A percentile compares a stretch with the other conserved stretches of the same genome.
phyloP scores from a whole-genome alignment of 2,329 filamentous ascomycete species.

The Trichoderma endophyticum region DNA sequence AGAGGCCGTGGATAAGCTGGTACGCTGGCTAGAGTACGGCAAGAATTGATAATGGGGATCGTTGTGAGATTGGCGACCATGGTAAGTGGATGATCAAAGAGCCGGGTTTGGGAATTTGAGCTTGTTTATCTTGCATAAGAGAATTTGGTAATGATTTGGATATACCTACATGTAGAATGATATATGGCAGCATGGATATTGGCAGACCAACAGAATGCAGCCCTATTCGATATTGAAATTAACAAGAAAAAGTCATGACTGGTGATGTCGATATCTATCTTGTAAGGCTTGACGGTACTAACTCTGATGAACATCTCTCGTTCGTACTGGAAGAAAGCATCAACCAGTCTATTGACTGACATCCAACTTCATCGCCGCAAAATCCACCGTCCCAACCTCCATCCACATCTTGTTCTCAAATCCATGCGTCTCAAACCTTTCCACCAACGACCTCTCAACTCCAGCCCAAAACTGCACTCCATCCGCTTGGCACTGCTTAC shows the following conservation, averaged over 20 bases:
- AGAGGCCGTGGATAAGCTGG: conserved; percentile 28
- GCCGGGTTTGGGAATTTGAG: background rate
- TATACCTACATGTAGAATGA: background rate
- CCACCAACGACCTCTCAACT: background rate
- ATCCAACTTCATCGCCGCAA: background rate
- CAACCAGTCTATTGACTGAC: background rate
- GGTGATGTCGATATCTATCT: background rate
- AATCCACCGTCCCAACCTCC: background rate
- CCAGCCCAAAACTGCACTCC: background rate
- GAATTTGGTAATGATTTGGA: background rate
- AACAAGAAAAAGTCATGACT: background rate
- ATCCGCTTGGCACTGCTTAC: background rate
- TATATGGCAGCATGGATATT: background rate
- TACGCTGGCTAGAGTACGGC: conserved; percentile 26
- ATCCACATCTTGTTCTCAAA: background rate
- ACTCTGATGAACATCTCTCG: no score
- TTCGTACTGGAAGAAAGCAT: background rate
- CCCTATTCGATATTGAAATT: background rate
- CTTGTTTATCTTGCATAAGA: background rate
- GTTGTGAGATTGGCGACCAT: background rate
- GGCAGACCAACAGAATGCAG: background rate
- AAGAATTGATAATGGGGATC: background rate
- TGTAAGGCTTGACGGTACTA: no score
- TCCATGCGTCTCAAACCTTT: background rate
- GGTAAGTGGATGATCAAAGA: background rate